Percentiles rank a stretch among this genome's conserved stretches.
These are phyloP conservation scores for Penicillium glabrum DNA, from an alignment of 2,329 filamentous ascomycete species.

Conservation along the genomic window DNA sequence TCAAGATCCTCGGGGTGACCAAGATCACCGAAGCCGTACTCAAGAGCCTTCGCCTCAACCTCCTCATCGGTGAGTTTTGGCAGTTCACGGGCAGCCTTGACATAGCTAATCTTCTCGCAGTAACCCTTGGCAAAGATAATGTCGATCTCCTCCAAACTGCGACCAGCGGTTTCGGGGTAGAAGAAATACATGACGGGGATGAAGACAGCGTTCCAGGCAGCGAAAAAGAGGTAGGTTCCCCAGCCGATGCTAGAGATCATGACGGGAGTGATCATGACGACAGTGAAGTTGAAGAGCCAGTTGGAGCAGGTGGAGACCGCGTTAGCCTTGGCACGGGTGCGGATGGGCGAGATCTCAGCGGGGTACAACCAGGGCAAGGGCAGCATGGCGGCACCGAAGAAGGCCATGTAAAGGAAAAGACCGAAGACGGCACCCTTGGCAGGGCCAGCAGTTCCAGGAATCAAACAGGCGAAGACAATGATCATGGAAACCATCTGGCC, in stretches of 20 bases:
- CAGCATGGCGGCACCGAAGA: conserved; percentile 66
- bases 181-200: conserved; percentile 56
- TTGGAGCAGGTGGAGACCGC: conserved; percentile 55
- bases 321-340: conserved; percentile 57
- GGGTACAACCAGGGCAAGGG: conserved; percentile 61
- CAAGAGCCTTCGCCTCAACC: conserved; percentile 32
- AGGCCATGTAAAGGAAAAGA: conserved; percentile 68
- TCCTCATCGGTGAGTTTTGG: conserved; percentile 37
- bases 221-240: conserved; percentile 48
- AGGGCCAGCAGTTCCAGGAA: conserved; percentile 24
- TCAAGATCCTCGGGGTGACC: conserved; percentile 20
- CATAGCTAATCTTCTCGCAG: conserved; percentile 43
- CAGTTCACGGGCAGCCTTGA: conserved; percentile 32
- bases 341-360: conserved; percentile 55
- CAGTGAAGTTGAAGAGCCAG: conserved; percentile 58
- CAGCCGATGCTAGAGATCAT: conserved; percentile 41
- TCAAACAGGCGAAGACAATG: conserved; percentile 42
- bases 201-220: conserved; percentile 44
- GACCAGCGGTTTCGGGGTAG: conserved; percentile 52
- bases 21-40: conserved; percentile 30
- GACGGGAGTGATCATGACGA: conserved; percentile 52
- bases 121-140: conserved; percentile 47
- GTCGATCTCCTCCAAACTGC: conserved; percentile 46
- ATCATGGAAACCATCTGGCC: conserved; percentile 42
- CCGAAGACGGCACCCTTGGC: conserved; percentile 54